These are phyloP conservation scores for Fomes fomentarius DNA, from an alignment of 1,284 basidiomycete genomes.

Conservation along the genomic window DNA sequence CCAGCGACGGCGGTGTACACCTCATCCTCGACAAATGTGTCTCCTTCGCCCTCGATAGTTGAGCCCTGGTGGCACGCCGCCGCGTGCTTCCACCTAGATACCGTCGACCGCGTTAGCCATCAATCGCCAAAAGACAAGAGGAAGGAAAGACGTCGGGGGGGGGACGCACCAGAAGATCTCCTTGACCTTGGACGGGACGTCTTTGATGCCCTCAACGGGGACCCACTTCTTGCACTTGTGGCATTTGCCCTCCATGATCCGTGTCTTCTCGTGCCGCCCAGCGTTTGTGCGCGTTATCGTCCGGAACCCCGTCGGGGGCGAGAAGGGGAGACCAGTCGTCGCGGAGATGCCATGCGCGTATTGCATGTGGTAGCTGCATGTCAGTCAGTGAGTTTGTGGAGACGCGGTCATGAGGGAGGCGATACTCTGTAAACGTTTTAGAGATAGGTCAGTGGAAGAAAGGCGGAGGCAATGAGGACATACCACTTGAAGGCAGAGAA, in stretches of 20 bases:
- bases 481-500: constrained; percentile 82
- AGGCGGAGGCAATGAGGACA: constrained; percentile 1
- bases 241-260: constrained; percentile 71
- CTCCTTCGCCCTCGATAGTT: constrained; percentile 54
- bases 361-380: constrained; percentile 74
- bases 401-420: background rate
- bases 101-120: too few relatives aligned
- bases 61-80: constrained; percentile 68
- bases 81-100: constrained; percentile 80
- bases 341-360: constrained; percentile 75
- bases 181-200: constrained; percentile 71
- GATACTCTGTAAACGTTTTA: constrained; percentile 22
- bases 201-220: constrained; percentile 69
- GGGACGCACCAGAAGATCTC: constrained; percentile 70
- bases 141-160: background rate
- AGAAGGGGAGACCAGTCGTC: constrained; percentile 66
- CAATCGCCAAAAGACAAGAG: too few relatives aligned
- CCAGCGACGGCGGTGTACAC: constrained; percentile 15
- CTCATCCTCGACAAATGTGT: constrained; percentile 52
- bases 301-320: constrained; percentile 72
- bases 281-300: constrained; percentile 44
- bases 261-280: constrained; percentile 59
- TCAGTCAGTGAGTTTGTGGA: background rate
- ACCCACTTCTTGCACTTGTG: constrained; percentile 78
- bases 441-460: constrained; percentile 10